Evolutionary conservation across 305 asterid genomes (phyloP).

Genomic region (Fraxinus platypoda): DNA sequence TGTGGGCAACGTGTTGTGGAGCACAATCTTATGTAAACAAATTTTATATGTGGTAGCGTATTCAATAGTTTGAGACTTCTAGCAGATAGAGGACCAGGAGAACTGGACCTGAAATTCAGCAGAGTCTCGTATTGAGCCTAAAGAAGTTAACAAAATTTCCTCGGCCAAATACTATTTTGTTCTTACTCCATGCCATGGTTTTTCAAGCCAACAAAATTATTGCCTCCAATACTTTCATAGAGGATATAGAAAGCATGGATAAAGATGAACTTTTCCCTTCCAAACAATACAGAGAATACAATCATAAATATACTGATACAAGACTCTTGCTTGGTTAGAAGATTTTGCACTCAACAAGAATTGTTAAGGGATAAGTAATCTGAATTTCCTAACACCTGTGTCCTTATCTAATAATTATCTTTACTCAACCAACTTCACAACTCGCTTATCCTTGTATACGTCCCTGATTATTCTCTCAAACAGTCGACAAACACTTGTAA

Average conservation of each 20-base stretch:
- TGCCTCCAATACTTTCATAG: neutral
- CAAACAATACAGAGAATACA: neutral
- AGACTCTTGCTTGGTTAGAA: neutral
- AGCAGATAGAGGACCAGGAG: neutral
- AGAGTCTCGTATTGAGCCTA: neutral
- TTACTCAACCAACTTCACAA: neutral
- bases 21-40: neutral
- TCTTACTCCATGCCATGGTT: neutral
- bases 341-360: neutral
- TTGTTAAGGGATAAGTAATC: neutral
- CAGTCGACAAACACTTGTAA: neutral
- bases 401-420: neutral
- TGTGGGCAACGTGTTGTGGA: neutral
- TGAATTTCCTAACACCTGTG: neutral
- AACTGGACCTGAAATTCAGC: neutral
- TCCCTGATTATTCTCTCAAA: neutral
- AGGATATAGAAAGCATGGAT: neutral
- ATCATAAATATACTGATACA: neutral
- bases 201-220: neutral
- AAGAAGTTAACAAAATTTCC: neutral
- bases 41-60: neutral
- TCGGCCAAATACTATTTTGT: neutral
- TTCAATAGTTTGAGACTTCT: neutral
- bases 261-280: neutral
- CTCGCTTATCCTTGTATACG: neutral